Conservation (phyloP, 345 rosid genomes). For the Eucalyptus sp. region DNA sequence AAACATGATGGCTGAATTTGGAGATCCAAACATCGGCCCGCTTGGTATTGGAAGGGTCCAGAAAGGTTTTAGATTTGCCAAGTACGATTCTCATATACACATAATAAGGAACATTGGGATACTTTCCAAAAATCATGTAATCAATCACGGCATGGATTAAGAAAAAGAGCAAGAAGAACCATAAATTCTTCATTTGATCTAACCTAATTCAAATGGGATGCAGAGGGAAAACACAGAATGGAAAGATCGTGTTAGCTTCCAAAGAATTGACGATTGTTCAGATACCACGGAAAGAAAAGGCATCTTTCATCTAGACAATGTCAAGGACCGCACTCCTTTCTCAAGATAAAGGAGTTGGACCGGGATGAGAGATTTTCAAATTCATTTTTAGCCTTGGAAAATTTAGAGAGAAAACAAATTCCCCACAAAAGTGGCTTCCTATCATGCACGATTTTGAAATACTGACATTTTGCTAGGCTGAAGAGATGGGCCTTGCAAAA, state of each 20-base stretch:
- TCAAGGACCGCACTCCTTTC: too few species aligned
- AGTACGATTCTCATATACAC: neutral
- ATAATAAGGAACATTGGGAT: neutral
- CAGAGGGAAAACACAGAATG: fast-evolving
- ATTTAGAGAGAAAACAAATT: too few species aligned
- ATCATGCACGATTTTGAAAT: too few species aligned
- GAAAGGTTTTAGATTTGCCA: neutral
- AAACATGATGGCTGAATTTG: neutral
- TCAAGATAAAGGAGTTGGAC: too few species aligned
- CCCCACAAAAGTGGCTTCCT: too few species aligned
- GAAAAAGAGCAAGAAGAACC: neutral
- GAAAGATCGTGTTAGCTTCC: neutral
- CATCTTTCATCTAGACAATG: too few species aligned
- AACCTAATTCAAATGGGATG: neutral
- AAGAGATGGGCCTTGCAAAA: too few species aligned
- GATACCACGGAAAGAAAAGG: too few species aligned
- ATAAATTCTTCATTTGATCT: neutral
- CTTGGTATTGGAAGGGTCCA: neutral
- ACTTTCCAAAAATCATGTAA: neutral
- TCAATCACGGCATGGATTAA: neutral
- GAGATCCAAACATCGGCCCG: neutral
- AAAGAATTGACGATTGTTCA: neutral
- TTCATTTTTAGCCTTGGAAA: too few species aligned
- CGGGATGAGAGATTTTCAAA: too few species aligned
- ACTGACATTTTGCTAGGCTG: too few species aligned